Conservation (phyloP, 306 rosid species). For the Lathyrus oleraceus region DNA sequence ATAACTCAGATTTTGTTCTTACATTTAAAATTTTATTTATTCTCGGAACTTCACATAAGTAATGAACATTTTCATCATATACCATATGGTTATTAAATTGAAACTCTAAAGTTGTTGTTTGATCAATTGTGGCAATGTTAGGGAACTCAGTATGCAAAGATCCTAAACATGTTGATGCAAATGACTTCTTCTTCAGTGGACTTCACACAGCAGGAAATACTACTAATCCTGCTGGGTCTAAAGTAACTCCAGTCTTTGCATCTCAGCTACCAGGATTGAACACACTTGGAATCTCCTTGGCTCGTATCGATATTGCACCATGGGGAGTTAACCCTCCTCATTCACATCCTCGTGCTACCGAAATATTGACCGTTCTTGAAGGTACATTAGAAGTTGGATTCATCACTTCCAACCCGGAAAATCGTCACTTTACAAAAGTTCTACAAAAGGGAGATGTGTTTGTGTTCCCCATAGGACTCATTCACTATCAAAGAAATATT, state of each 20-base stretch:
- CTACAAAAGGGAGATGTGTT: constrained; percentile 47
- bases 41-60: background rate
- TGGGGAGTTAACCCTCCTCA: constrained; percentile 52
- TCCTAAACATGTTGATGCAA: constrained; percentile 36
- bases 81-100: background rate
- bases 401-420: constrained; percentile 46
- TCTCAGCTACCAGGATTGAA: constrained; percentile 42
- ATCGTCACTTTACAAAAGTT: constrained; percentile 32
- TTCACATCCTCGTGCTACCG: constrained; percentile 45
- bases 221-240: constrained; percentile 33
- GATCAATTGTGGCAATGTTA: constrained; percentile 25
- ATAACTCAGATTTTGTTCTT: background rate
- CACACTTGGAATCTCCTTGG: constrained; percentile 36
- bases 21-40: background rate
- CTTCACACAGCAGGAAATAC: constrained; percentile 47
- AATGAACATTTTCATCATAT: background rate
- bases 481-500: constrained; percentile 43
- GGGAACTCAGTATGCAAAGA: constrained; percentile 45
- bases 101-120: background rate
- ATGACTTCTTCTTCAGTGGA: constrained; percentile 39
- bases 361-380: constrained; percentile 36
- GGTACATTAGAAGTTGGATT: constrained; percentile 47
- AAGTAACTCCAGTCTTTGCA: constrained; percentile 40
- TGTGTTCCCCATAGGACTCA: constrained; percentile 43
- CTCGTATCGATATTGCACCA: constrained; percentile 39